phyloP scores from a whole-genome alignment of 2,329 filamentous ascomycete species.

The Canariomyces notabilis region DNA sequence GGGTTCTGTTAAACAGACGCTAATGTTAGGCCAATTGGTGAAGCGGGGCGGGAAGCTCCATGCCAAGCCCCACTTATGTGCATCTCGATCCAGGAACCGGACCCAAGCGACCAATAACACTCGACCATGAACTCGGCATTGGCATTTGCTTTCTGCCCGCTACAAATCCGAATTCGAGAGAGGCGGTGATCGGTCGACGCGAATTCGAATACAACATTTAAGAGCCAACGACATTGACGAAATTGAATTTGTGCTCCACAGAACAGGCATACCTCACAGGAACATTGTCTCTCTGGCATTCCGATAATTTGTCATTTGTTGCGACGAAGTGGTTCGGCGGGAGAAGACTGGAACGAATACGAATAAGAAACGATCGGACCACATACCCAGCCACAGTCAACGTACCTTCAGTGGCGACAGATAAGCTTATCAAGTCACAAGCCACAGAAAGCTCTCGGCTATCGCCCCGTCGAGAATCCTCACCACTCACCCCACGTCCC shows the following conservation, averaged over 20 bases:
- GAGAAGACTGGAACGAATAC: constrained; percentile 7
- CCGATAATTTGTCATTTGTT: neutral
- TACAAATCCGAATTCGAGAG: neutral
- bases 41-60: neutral
- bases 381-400: constrained; percentile 7
- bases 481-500: constrained; percentile 4
- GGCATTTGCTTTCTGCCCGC: neutral
- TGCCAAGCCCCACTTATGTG: constrained; percentile 4
- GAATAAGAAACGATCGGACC: constrained; percentile 14
- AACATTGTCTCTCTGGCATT: neutral
- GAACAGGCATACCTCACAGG: neutral
- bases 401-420: neutral
- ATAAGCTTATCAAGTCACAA: constrained; percentile 18
- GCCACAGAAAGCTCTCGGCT: constrained; percentile 10
- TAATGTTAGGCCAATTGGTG: constrained; percentile 10
- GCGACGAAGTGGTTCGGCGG: neutral
- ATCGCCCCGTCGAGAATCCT: constrained; percentile 1
- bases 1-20: constrained; percentile 7
- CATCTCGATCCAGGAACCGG: constrained; percentile 4
- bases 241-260: neutral
- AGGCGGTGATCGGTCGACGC: neutral
- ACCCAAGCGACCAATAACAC: neutral
- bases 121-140: neutral
- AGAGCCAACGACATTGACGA: constrained; percentile 4
- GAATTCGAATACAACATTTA: constrained; percentile 7